Conservation (phyloP, 2,329 filamentous ascomycete species). For the Penicillium sclerotiorum region DNA sequence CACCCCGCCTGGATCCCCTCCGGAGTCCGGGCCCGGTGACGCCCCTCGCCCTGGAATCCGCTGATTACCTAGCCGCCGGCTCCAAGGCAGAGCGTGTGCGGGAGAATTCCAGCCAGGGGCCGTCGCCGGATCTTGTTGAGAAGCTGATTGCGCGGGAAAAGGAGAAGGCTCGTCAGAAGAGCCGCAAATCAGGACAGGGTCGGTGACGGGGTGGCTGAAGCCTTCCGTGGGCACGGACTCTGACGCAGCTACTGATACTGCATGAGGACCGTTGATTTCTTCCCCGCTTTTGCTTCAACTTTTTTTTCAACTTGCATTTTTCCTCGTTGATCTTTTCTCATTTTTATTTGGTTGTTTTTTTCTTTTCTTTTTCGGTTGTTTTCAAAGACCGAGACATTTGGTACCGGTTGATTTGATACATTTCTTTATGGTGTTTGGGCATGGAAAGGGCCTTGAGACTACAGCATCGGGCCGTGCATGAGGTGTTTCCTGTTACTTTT, state of each 20-base stretch:
- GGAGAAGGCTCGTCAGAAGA: constrained; percentile 33
- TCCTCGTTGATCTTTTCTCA: no score
- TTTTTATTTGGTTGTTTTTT: neutral
- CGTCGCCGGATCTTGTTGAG: constrained; percentile 37
- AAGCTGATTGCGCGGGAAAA: constrained; percentile 37
- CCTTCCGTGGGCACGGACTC: constrained; percentile 3
- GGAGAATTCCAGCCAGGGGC: constrained; percentile 20
- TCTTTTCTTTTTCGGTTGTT: neutral
- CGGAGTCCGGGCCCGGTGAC: constrained; percentile 51
- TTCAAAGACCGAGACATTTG: constrained; percentile 1
- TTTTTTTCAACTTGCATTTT: no score
- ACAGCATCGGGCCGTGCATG: constrained; percentile 1
- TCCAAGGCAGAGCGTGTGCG: constrained; percentile 23
- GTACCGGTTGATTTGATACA: no score
- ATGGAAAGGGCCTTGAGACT: constrained; percentile 9
- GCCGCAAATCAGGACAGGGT: constrained; percentile 30
- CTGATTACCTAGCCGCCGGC: constrained; percentile 45
- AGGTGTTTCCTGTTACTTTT: neutral
- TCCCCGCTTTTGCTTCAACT: neutral
- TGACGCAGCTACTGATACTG: constrained; percentile 15
- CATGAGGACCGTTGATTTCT: constrained; percentile 12
- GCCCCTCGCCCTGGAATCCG: constrained; percentile 45
- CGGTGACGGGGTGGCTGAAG: constrained; percentile 22
- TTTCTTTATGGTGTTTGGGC: constrained; percentile 10
- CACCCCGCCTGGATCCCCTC: constrained; percentile 48